phyloP scores from a whole-genome alignment of 1,284 basidiomycete species.

The Ceratobasidium sp. region DNA sequence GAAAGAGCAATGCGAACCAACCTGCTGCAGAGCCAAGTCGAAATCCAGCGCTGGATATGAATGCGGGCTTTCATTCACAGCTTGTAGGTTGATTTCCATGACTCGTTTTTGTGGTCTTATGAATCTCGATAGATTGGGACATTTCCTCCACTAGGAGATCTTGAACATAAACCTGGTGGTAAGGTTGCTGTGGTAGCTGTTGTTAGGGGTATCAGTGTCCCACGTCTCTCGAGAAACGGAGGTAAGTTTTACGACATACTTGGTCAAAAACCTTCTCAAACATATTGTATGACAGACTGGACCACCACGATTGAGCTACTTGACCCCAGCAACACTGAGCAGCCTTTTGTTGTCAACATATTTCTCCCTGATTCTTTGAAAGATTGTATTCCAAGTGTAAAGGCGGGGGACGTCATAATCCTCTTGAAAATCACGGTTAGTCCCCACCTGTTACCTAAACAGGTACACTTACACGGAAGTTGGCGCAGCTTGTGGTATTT shows the following conservation, averaged over 20 bases:
- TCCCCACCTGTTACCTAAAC: background rate
- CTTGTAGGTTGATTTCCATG: slow-evolving; percentile 4
- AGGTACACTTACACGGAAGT: background rate
- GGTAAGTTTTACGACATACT: background rate
- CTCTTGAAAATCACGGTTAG: slow-evolving; percentile 22
- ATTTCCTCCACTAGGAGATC: background rate
- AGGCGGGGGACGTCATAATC: slow-evolving; percentile 26
- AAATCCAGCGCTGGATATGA: slow-evolving; percentile 30
- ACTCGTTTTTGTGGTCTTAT: background rate
- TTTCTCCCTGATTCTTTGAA: slow-evolving; percentile 8
- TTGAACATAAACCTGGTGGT: background rate
- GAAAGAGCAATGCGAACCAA: slow-evolving; percentile 2
- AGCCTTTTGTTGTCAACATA: slow-evolving; percentile 12
- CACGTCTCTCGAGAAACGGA: slow-evolving; percentile 16
- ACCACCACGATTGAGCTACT: slow-evolving; percentile 10
- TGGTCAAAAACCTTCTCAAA: background rate
- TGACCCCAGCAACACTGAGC: slow-evolving; percentile 17
- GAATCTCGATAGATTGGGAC: background rate
- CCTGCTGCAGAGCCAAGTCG: background rate
- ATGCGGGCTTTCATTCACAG: slow-evolving; percentile 2
- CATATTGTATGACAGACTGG: slow-evolving; percentile 18
- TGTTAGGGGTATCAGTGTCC: slow-evolving; percentile 27
- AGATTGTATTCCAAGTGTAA: slow-evolving; percentile 30
- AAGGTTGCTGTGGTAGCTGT: slow-evolving; percentile 10
- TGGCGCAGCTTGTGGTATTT: background rate